Evolutionary conservation across 1,139 yeast species (phyloP).

Genomic region (Yamadazyma pseudoaaseri): DNA sequence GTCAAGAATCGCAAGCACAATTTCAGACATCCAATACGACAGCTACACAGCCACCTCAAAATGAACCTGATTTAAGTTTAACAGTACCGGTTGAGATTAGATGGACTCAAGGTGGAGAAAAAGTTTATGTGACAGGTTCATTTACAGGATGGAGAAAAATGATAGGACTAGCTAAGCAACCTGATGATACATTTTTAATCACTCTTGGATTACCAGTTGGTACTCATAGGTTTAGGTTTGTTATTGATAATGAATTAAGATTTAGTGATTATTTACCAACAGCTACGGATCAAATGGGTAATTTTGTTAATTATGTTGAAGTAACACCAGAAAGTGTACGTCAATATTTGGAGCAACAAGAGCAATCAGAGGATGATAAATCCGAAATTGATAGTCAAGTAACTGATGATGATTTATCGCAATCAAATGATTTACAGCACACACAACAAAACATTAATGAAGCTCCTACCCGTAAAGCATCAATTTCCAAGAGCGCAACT

Average conservation of each 20-base stretch:
- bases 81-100: slow-evolving; percentile 76
- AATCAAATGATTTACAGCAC: slow-evolving; percentile 9
- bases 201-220: slow-evolving; percentile 49
- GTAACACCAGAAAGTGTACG: slow-evolving; percentile 44
- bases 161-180: slow-evolving; percentile 52
- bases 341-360: slow-evolving; percentile 24
- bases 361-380: slow-evolving; percentile 13
- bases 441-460: slow-evolving; percentile 9
- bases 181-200: slow-evolving; percentile 37
- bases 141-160: slow-evolving; percentile 53
- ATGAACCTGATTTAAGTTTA: slow-evolving; percentile 24
- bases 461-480: slow-evolving; percentile 21
- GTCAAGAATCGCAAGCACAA: slow-evolving; percentile 2
- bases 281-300: slow-evolving; percentile 53
- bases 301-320: slow-evolving; percentile 49
- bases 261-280: slow-evolving; percentile 48
- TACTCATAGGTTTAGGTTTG: slow-evolving; percentile 48
- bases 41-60: slow-evolving; percentile 5
- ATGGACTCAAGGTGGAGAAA: slow-evolving; percentile 94
- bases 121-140: slow-evolving; percentile 60
- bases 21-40: neutral
- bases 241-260: slow-evolving; percentile 47
- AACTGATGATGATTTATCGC: slow-evolving; percentile 10
- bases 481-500: slow-evolving; percentile 27
- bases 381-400: slow-evolving; percentile 8